A percentile compares a stretch with the other conserved stretches of the same genome.
Conservation (phyloP, 192 early-diverging fungal species). For the Backusella sp. region DNA sequence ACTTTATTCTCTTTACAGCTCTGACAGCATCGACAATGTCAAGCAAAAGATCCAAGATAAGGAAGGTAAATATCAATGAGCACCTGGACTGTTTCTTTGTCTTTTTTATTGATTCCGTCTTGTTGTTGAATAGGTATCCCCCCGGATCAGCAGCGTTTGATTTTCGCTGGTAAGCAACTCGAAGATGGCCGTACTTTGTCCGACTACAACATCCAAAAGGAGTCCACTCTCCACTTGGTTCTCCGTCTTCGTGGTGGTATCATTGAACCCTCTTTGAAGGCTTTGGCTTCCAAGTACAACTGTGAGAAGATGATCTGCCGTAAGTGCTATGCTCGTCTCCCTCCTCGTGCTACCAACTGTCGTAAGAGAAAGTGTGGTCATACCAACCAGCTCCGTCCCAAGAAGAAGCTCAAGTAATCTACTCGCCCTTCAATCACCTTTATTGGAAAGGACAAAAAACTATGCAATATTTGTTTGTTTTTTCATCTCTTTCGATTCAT, state of each 20-base stretch:
- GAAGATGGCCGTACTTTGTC: conserved; percentile 97
- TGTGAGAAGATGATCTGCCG: conserved; percentile 99
- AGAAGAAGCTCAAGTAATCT: conserved; percentile 83
- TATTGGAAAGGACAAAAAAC: neutral
- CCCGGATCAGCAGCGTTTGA: conserved; percentile 99
- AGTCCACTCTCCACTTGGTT: conserved; percentile 96
- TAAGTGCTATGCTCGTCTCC: conserved; percentile 99
- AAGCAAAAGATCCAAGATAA: conserved; percentile 63
- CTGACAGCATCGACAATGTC: conserved; percentile 60
- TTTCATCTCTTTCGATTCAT: neutral
- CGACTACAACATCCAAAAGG: conserved; percentile 99
- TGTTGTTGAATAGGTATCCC: conserved; percentile 69
- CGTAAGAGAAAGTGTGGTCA: conserved; percentile 99
- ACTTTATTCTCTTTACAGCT: conserved; percentile 7
- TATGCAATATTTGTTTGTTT: neutral
- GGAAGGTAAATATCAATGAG: conserved; percentile 40
- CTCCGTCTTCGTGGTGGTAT: conserved; percentile 96
- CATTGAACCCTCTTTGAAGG: conserved; percentile 99
- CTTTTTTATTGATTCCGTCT: neutral
- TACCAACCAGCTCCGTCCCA: conserved; percentile 98
- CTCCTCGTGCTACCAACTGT: conserved; percentile 99
- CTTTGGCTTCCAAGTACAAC: conserved; percentile 99
- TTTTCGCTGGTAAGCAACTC: conserved; percentile 99
- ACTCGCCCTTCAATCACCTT: neutral
- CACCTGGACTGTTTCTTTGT: neutral